Conservation (phyloP, 2,329 filamentous ascomycete species). For the Sporothrix luriei region DNA sequence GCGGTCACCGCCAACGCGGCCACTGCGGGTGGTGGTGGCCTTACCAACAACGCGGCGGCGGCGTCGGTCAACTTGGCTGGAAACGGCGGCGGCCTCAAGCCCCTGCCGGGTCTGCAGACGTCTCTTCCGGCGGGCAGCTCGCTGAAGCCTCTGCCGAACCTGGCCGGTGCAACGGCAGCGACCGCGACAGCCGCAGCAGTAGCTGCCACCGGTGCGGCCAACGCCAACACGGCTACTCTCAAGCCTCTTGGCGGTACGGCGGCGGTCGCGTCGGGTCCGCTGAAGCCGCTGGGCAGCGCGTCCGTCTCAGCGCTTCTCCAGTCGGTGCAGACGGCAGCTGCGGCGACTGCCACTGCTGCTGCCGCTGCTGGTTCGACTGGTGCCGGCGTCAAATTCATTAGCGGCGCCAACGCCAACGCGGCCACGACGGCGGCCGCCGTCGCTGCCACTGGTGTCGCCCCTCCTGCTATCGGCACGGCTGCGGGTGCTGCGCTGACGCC, state of each 20-base stretch:
- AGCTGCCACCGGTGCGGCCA: constrained; percentile 24
- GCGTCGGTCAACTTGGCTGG: constrained; percentile 24
- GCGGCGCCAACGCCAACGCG: background rate
- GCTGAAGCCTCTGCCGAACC: constrained; percentile 34
- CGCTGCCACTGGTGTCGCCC: background rate
- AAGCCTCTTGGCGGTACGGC: constrained; percentile 19
- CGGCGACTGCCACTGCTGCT: background rate
- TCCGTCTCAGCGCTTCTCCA: background rate
- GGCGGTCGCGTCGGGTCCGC: constrained; percentile 10
- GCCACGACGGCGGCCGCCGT: constrained; percentile 5
- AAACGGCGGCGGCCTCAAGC: constrained; percentile 31
- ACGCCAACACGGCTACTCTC: constrained; percentile 25
- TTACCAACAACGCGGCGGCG: constrained; percentile 28
- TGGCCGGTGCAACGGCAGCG: constrained; percentile 27
- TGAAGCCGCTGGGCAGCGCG: constrained; percentile 33
- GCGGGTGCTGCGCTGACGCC: background rate
- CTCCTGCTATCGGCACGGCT: background rate
- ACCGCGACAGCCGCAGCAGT: background rate
- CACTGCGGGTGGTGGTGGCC: background rate
- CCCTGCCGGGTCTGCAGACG: constrained; percentile 32
- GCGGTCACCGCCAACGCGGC: background rate
- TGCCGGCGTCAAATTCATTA: background rate
- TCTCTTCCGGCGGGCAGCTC: background rate
- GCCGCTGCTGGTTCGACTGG: background rate
- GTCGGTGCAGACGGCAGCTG: background rate